Base-by-base conservation (phyloP, 805 yeast species). In the Monosporozyma solicola region DNA sequence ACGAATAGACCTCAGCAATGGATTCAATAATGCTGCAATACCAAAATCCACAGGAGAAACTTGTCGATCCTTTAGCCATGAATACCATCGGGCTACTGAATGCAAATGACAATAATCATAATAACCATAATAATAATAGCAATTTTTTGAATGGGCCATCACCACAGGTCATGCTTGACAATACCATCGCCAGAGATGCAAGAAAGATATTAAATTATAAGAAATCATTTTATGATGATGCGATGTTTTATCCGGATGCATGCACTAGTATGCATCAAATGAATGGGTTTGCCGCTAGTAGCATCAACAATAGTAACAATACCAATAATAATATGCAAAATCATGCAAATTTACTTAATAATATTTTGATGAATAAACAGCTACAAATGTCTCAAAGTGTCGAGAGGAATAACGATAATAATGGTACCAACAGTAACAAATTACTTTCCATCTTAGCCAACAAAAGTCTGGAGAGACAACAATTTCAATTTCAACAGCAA, bases 151-250 rank as follows among this genome's bases (percentile, higher is more conserved):
- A 43, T 43, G 46, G 46, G 31, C 8, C 47, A 45, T 29, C 47
- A 43, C 47, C 44, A 16, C 50, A 48, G 27, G 16, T 24, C 11
- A 32, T 45, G 13, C 29, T 53, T n/a, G 65, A 61, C 39, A 67
- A 64, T 45, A 55, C 64, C 3, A 33, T 55, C 8, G 56, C 58
- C 9, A 58, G 66, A 54, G 59, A 60, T 49, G 66, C 64, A n/a
- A 60, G 68, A 52, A 47, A 56, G 33, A 58, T 60, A 45, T 52
- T 66, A 10, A 63, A 66, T 49, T 56, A 54, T 49, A 63, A 61
- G 53, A 66, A 64, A 48, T 59, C 66, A 3, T 66, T 66, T 35
- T 53, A 56, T 41, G 68, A 64, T 55, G 70, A 66, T 50, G 57
- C 60, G 6, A 47, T 59, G 31, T 66, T 64, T 50, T 63, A 58